Evolutionary conservation across 768 basidiomycete genomes (phyloP).

Genomic region (Lentinus brumalis): DNA sequence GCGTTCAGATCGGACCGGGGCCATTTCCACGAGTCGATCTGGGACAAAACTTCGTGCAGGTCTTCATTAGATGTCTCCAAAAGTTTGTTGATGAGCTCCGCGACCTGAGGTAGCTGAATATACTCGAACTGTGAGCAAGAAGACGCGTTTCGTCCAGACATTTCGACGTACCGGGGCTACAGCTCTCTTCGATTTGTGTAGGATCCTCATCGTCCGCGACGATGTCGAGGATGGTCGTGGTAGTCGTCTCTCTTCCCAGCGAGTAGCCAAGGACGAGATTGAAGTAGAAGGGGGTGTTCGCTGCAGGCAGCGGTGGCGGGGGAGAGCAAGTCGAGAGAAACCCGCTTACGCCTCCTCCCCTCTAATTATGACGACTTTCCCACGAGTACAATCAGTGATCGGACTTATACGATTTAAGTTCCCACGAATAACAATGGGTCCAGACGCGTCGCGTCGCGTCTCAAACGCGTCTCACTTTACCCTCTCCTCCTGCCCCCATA

Average conservation of each 20-base stretch:
- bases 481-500: not conserved
- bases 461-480: conserved; percentile 13
- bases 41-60: conserved; percentile 63
- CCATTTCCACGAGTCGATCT: conserved; percentile 88
- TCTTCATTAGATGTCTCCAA: conserved; percentile 68
- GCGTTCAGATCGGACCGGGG: conserved; percentile 95
- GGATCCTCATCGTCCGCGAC: conserved; percentile 71
- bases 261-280: not conserved
- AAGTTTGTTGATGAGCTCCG: conserved; percentile 75
- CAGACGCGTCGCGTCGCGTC: conserved; percentile 1
- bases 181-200: conserved; percentile 81
- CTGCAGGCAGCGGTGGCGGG: conserved; percentile 13
- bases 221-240: conserved; percentile 9
- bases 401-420: not conserved
- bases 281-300: not conserved
- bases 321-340: conserved; percentile 5
- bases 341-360: conserved; percentile 22
- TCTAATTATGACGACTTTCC: conserved; percentile 16
- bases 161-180: conserved; percentile 65
- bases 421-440: conserved; percentile 18
- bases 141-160: conserved; percentile 7
- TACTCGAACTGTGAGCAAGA: conserved; percentile 21
- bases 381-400: conserved; percentile 6
- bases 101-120: conserved; percentile 73
- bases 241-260: not conserved